phyloP scores from a whole-genome alignment of 805 yeast genomes.

The Kodamaea lidongshanica region DNA sequence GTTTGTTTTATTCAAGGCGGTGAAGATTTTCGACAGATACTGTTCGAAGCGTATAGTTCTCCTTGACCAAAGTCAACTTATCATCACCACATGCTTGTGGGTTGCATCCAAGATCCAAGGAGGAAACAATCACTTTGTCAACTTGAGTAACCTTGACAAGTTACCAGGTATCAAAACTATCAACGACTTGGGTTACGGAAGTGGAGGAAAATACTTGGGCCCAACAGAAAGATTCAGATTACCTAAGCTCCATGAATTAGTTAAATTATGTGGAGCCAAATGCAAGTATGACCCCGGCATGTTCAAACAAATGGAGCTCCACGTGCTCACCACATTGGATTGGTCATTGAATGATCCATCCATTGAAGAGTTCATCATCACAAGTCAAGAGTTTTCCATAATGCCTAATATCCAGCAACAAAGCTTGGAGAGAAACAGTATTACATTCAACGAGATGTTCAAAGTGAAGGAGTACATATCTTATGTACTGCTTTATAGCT shows the following conservation, averaged over 20 bases:
- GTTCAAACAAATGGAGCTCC: constrained; percentile 70
- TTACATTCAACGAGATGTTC: constrained; percentile 28
- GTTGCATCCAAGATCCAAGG: constrained; percentile 81
- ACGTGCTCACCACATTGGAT: constrained; percentile 61
- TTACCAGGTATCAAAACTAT: constrained; percentile 24
- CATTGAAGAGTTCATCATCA: constrained; percentile 33
- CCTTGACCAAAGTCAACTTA: constrained; percentile 81
- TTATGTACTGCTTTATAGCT: constrained; percentile 44
- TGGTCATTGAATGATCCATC: constrained; percentile 67
- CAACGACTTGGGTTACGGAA: constrained; percentile 36
- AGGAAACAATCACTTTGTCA: constrained; percentile 63
- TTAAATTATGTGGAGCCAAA: constrained; percentile 61
- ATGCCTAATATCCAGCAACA: neutral
- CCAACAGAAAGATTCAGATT: constrained; percentile 71
- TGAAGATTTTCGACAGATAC: constrained; percentile 81
- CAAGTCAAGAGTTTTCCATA: constrained; percentile 25
- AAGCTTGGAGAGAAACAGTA: constrained; percentile 5
- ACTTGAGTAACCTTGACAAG: constrained; percentile 26
- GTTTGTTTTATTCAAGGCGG: constrained; percentile 60
- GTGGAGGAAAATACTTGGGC: constrained; percentile 57
- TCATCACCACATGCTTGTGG: constrained; percentile 91
- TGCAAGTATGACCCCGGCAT: constrained; percentile 43
- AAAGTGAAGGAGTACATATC: constrained; percentile 45
- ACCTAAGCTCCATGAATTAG: constrained; percentile 67
- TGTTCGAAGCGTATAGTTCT: constrained; percentile 81